Evolutionary conservation across 768 basidiomycete species (phyloP).

Genomic region (Tricholoma furcatifolium): DNA sequence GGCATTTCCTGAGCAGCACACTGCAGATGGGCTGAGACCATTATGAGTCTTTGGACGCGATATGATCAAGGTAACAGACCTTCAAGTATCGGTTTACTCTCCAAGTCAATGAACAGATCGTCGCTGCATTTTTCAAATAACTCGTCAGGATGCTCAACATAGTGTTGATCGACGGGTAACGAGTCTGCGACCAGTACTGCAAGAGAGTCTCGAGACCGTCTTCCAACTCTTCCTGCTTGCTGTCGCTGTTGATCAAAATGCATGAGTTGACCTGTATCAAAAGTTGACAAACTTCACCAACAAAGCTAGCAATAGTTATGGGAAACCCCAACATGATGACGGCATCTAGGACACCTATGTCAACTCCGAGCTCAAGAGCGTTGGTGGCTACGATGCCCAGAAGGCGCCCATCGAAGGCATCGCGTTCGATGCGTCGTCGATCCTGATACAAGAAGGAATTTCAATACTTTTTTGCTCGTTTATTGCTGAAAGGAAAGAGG

Average conservation of each 20-base stretch:
- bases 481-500: background rate
- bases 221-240: conserved; percentile 86
- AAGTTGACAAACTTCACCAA: conserved; percentile 29
- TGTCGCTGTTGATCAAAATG: conserved; percentile 54
- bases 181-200: conserved; percentile 70
- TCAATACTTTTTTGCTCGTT: background rate
- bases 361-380: conserved; percentile 88
- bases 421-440: conserved; percentile 77
- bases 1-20: conserved; percentile 90
- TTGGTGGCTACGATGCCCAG: conserved; percentile 90
- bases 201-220: conserved; percentile 77
- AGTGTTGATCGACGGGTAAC: conserved; percentile 74
- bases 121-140: conserved; percentile 63
- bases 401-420: conserved; percentile 82
- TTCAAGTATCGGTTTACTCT: conserved; percentile 75
- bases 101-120: conserved; percentile 69
- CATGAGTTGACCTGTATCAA: background rate
- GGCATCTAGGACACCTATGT: conserved; percentile 85
- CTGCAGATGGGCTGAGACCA: conserved; percentile 65
- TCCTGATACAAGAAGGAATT: conserved; percentile 48
- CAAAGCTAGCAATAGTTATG: conserved; percentile 75
- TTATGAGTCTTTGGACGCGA: background rate
- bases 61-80: conserved; percentile 22
- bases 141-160: conserved; percentile 64
- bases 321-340: conserved; percentile 91